Conservation (phyloP, 345 rosid genomes). For the Aquilaria malaccensis region DNA sequence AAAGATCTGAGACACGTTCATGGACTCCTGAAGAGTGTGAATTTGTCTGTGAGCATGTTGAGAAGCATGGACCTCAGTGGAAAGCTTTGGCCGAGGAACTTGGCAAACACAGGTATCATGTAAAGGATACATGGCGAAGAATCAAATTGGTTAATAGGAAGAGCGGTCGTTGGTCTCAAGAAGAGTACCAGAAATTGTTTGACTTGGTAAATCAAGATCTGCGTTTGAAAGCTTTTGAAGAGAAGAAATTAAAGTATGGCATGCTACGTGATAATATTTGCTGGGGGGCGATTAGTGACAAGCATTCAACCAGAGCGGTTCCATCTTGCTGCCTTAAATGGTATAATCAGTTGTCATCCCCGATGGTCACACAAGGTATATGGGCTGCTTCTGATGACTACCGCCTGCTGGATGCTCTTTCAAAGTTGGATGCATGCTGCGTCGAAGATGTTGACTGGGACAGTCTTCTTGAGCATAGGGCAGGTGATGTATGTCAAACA, state of each 20-base stretch:
- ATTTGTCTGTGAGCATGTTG: conserved; percentile 26
- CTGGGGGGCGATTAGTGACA: conserved; percentile 64
- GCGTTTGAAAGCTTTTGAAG: conserved; percentile 38
- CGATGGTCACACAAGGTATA: conserved; percentile 54
- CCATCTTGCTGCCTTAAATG: conserved; percentile 48
- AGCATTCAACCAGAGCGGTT: conserved; percentile 31
- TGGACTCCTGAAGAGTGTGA: conserved; percentile 70
- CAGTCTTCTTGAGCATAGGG: conserved; percentile 44
- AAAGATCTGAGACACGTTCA: conserved; percentile 33
- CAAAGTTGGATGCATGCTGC: conserved; percentile 60
- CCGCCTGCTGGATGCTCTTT: conserved; percentile 41
- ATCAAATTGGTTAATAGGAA: conserved; percentile 28
- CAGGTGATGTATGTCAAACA: conserved; percentile 55
- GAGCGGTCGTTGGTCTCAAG: conserved; percentile 56
- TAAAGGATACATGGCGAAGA: conserved; percentile 73
- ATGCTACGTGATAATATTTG: conserved; percentile 66
- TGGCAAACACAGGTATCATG: conserved; percentile 61
- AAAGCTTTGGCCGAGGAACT: conserved; percentile 46
- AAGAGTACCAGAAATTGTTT: conserved; percentile 59
- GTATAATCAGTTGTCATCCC: conserved; percentile 51
- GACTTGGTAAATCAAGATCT: conserved; percentile 65
- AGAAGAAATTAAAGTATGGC: conserved; percentile 52
- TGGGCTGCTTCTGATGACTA: conserved; percentile 82
- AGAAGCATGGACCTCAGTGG: conserved; percentile 62
- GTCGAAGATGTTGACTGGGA: conserved; percentile 87